Conservation (phyloP, 106 monocot genomes). For the Agapanthus africanus region DNA sequence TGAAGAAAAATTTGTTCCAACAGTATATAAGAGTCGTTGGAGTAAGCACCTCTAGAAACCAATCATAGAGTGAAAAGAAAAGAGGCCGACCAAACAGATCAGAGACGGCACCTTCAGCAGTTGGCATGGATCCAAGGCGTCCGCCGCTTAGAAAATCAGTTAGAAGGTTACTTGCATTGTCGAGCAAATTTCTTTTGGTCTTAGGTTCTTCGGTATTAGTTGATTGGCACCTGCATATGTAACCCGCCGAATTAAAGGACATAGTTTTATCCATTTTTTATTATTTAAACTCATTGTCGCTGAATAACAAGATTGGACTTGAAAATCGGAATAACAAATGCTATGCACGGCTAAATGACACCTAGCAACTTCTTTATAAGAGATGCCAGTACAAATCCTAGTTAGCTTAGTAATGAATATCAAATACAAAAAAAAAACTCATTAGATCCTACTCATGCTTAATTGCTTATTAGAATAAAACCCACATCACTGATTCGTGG, state of each 20-base stretch:
- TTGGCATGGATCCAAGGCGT: constrained; percentile 70
- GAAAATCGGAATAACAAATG: background rate
- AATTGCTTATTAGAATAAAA: too few species aligned
- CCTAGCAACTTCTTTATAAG: too few species aligned
- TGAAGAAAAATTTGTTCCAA: too few species aligned
- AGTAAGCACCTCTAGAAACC: constrained; percentile 85
- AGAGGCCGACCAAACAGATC: constrained; percentile 87
- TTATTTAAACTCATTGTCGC: background rate
- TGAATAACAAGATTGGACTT: background rate
- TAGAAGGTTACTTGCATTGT: constrained; percentile 96
- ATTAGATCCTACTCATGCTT: too few species aligned
- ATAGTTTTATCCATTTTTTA: too few species aligned
- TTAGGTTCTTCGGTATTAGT: constrained; percentile 59
- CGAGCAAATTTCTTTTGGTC: constrained; percentile 63
- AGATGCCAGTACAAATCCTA: background rate
- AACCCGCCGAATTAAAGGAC: too few species aligned
- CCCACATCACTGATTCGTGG: too few species aligned
- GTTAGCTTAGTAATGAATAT: background rate
- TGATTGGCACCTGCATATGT: constrained; percentile 70
- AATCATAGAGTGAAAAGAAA: constrained; percentile 98
- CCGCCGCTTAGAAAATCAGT: constrained; percentile 85
- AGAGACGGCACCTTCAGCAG: constrained; percentile 87
- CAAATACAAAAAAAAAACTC: too few species aligned
- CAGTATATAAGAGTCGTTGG: background rate
- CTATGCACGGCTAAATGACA: background rate